Percentiles rank a stretch among this genome's conserved stretches.
phyloP scores from a whole-genome alignment of 1,284 basidiomycete species.

The Naganishia sp. region DNA sequence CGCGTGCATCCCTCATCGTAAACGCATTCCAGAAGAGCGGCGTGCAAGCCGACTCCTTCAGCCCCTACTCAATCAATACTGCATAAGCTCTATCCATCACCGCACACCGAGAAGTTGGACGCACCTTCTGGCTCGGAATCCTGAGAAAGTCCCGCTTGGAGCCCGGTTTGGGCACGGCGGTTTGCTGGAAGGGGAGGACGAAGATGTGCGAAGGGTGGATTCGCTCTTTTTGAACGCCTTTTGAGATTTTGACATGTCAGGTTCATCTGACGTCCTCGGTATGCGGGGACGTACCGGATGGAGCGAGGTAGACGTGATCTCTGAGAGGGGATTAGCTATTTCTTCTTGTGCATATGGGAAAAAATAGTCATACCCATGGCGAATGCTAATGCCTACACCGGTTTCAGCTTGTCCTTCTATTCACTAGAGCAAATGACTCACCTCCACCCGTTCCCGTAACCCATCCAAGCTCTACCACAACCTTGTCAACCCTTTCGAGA shows the following conservation, averaged over 20 bases:
- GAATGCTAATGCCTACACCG: constrained; percentile 64
- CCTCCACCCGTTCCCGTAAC: constrained; percentile 62
- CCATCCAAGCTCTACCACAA: constrained; percentile 64
- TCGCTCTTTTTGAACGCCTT: constrained; percentile 78
- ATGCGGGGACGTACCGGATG: constrained; percentile 59
- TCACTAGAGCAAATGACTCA: constrained; percentile 14
- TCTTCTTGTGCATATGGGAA: not conserved
- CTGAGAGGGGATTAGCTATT: constrained; percentile 49
- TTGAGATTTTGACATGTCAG: not conserved
- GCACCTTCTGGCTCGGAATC: constrained; percentile 61
- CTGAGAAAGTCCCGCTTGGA: constrained; percentile 72
- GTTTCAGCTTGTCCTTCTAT: not conserved
- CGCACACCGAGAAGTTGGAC: not conserved
- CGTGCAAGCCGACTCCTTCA: constrained; percentile 79
- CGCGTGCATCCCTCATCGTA: constrained; percentile 69
- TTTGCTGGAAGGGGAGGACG: constrained; percentile 74
- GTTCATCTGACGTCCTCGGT: not conserved
- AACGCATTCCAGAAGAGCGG: constrained; percentile 91
- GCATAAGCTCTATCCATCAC: not conserved
- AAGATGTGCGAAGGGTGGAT: constrained; percentile 78
- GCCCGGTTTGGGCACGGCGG: constrained; percentile 61
- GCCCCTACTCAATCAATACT: constrained; percentile 40
- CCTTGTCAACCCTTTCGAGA: not conserved
- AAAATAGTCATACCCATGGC: constrained; percentile 61
- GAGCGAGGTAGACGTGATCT: constrained; percentile 78